phyloP scores from a whole-genome alignment of 371 early-diverging fungal species.

The Mortierella sp. region DNA sequence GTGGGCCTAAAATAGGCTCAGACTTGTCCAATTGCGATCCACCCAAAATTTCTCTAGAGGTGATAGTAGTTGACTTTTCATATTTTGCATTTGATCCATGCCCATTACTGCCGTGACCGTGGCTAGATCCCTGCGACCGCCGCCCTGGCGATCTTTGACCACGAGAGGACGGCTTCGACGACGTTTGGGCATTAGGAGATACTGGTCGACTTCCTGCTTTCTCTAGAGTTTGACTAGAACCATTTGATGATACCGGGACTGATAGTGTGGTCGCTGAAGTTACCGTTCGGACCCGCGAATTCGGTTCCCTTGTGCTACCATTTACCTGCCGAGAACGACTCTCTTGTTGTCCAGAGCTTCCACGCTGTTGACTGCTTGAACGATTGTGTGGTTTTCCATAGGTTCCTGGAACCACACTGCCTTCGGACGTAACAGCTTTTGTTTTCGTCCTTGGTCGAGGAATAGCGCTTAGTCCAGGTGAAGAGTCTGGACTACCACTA shows the following conservation, averaged over 20 bases:
- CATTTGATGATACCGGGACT: conserved; percentile 1
- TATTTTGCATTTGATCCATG: conserved; percentile 12
- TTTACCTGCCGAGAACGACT: conserved; percentile 4
- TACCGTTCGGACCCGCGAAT: conserved; percentile 22
- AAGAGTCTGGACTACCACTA: conserved; percentile 1
- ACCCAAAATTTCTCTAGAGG: not conserved
- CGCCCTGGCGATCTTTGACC: conserved; percentile 42
- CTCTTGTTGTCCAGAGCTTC: not conserved
- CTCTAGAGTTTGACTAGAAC: not conserved
- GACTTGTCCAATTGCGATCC: not conserved
- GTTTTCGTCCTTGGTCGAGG: conserved; percentile 36
- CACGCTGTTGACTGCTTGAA: conserved; percentile 14
- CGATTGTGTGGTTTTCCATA: not conserved
- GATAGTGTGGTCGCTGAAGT: conserved; percentile 12
- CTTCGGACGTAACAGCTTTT: conserved; percentile 31
- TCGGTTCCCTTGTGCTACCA: conserved; percentile 14
- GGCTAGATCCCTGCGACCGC: conserved; percentile 24
- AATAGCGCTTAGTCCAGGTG: conserved; percentile 18
- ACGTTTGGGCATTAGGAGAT: conserved; percentile 4
- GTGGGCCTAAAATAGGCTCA: conserved; percentile 24
- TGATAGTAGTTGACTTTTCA: conserved; percentile 9
- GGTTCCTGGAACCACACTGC: not conserved
- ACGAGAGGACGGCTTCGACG: conserved; percentile 22
- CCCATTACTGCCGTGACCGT: conserved; percentile 8
- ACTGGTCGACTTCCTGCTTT: conserved; percentile 11